Evolutionary conservation across 768 basidiomycete genomes (phyloP).

Genomic region (Termitomyces sp.): DNA sequence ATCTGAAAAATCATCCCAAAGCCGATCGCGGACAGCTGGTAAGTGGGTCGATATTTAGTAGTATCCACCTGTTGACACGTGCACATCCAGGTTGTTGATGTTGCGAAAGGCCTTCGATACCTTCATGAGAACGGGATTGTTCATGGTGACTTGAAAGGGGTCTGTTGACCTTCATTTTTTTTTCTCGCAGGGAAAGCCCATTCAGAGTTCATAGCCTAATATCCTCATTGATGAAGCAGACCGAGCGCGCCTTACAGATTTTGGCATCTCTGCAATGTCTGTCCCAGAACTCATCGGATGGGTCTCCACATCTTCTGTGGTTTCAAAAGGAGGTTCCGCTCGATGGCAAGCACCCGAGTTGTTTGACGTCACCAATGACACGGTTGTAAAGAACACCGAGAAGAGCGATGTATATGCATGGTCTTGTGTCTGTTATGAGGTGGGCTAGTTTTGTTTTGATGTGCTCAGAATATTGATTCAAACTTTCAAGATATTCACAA

Average conservation of each 20-base stretch:
- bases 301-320: slow-evolving; percentile 12
- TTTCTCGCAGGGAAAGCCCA: background rate
- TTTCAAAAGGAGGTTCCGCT: slow-evolving; percentile 18
- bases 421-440: slow-evolving; percentile 27
- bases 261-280: slow-evolving; percentile 23
- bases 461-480: background rate
- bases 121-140: background rate
- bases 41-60: background rate
- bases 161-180: background rate
- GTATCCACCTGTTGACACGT: background rate
- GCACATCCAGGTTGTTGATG: background rate
- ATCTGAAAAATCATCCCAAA: slow-evolving; percentile 23
- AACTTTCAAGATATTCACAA: slow-evolving; percentile 22
- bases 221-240: slow-evolving; percentile 21
- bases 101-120: background rate
- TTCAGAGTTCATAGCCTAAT: slow-evolving; percentile 17
- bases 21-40: slow-evolving; percentile 29
- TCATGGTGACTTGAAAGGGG: slow-evolving; percentile 2
- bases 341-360: slow-evolving; percentile 29
- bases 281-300: slow-evolving; percentile 18
- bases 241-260: slow-evolving; percentile 25
- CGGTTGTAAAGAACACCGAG: slow-evolving; percentile 11
- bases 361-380: slow-evolving; percentile 8
- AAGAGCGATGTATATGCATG: slow-evolving; percentile 30
- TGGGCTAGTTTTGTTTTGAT: slow-evolving; percentile 2